Evolutionary conservation across 129 eudicot genomes (phyloP).

Genomic region (Apium graveolens): DNA sequence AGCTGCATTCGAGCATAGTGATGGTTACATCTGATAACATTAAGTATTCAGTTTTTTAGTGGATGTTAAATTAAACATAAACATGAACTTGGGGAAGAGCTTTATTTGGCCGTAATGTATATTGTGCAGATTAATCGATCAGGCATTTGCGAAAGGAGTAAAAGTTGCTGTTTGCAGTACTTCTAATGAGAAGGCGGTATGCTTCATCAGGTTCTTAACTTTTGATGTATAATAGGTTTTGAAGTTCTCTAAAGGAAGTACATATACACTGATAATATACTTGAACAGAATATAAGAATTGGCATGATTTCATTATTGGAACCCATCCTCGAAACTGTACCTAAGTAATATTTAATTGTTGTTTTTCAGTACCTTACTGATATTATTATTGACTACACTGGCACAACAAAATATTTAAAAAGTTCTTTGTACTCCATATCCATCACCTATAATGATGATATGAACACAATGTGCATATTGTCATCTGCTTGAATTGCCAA

Average conservation of each 20-base stretch:
- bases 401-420: neutral
- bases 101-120: neutral
- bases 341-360: neutral
- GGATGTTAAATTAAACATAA: neutral
- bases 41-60: neutral
- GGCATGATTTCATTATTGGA: neutral
- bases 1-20: neutral
- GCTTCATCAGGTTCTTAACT: slow-evolving; percentile 36
- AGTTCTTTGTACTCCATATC: neutral
- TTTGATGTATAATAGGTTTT: slow-evolving; percentile 3
- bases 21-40: neutral
- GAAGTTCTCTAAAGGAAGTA: neutral
- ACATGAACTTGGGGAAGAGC: neutral
- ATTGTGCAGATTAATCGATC: slow-evolving; percentile 74
- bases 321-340: neutral
- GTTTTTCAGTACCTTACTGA: neutral
- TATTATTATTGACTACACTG: neutral
- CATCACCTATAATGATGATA: neutral
- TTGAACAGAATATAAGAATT: neutral
- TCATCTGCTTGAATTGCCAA: neutral
- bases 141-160: slow-evolving; percentile 79
- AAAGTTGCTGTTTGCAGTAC: slow-evolving; percentile 99
- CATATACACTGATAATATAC: neutral
- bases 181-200: slow-evolving; percentile 98
- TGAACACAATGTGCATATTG: neutral